Percentiles rank a stretch among this genome's conserved stretches.
phyloP scores from a whole-genome alignment of 345 rosid species.

The Syzygium oleosum region DNA sequence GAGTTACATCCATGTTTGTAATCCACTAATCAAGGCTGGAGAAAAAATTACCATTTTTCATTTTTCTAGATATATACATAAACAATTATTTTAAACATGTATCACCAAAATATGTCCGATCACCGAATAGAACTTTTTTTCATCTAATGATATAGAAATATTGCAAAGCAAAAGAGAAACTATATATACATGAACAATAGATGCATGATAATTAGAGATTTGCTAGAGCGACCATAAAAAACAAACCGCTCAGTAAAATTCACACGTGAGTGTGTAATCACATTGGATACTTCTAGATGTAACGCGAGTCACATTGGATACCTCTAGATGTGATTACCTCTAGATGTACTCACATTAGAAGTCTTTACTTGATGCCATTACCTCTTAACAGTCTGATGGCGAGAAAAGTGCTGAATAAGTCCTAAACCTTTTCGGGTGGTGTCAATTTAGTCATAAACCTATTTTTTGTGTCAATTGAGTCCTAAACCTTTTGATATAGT shows the following conservation, averaged over 20 bases:
- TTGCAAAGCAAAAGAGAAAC: neutral
- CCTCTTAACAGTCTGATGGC: neutral
- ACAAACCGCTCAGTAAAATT: neutral
- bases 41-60: neutral
- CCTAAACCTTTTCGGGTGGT: no score
- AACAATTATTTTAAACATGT: neutral
- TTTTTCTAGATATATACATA: neutral
- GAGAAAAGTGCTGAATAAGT: no score
- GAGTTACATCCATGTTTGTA: neutral
- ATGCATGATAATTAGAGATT: neutral
- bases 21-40: neutral
- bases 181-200: neutral
- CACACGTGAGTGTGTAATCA: neutral
- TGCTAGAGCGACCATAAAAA: neutral
- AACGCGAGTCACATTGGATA: neutral
- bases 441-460: no score
- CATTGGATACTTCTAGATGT: neutral
- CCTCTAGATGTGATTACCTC: neutral
- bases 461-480: no score
- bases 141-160: neutral
- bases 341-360: neutral
- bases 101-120: neutral
- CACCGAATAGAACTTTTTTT: neutral
- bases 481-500: no score
- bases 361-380: neutral